Evolutionary conservation across 2,329 filamentous ascomycete species (phyloP).

Genomic region (Fusarium sp.): DNA sequence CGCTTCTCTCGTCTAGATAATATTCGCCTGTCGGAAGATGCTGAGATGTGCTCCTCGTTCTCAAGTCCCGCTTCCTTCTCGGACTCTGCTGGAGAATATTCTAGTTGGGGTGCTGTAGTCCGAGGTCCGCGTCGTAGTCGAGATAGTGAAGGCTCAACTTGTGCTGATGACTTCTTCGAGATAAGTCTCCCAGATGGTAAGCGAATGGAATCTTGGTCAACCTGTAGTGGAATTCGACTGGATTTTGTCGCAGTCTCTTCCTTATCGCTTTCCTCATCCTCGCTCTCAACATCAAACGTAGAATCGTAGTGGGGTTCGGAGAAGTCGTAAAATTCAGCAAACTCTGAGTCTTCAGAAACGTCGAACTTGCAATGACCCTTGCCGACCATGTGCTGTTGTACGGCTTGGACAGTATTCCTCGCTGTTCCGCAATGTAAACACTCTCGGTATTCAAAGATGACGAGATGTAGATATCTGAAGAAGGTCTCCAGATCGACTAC

Average conservation of each 20-base stretch:
- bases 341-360: background rate
- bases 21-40: fast-evolving
- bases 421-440: conserved; percentile 17
- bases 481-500: conserved; percentile 17
- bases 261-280: fast-evolving
- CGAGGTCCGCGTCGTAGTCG: fast-evolving
- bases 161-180: conserved; percentile 13
- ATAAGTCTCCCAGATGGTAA: conserved; percentile 15
- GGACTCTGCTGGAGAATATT: background rate
- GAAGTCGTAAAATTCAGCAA: conserved; percentile 26
- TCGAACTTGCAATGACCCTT: conserved; percentile 31
- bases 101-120: background rate
- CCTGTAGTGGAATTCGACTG: background rate
- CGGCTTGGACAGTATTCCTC: background rate
- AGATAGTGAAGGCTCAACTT: background rate
- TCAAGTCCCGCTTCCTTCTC: background rate
- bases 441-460: conserved; percentile 13
- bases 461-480: background rate
- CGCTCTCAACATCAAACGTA: fast-evolving
- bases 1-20: conserved; percentile 9
- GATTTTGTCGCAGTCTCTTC: fast-evolving
- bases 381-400: conserved; percentile 19
- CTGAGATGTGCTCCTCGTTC: fast-evolving
- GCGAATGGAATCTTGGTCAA: conserved; percentile 1
- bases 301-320: fast-evolving